A percentile compares a stretch with the other conserved stretches of the same genome.
Conservation (phyloP, 306 rosid genomes). For the Trichosanthes truncata region DNA sequence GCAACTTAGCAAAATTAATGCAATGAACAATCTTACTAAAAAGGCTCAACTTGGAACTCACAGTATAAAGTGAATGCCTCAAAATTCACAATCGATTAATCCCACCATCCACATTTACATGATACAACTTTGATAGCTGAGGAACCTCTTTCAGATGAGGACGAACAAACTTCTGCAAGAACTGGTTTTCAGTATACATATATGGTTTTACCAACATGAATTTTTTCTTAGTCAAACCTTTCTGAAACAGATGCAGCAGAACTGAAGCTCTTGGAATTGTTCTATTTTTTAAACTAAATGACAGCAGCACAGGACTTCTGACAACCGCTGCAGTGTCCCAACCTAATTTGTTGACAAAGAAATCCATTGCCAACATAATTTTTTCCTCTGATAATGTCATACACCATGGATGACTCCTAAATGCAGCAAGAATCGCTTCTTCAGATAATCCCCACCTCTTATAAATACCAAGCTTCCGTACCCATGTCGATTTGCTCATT, state of each 20-base stretch:
- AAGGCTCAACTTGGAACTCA: not conserved
- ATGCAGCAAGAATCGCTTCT: constrained; percentile 9
- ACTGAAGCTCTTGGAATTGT: constrained; percentile 34
- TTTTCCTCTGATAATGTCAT: constrained; percentile 25
- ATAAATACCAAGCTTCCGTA: constrained; percentile 17
- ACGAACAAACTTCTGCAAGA: constrained; percentile 17
- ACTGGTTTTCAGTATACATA: not conserved
- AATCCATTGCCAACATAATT: constrained; percentile 18
- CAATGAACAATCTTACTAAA: not conserved
- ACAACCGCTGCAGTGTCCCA: constrained; percentile 23
- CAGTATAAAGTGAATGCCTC: not conserved
- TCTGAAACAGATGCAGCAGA: constrained; percentile 16
- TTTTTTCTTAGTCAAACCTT: constrained; percentile 18
- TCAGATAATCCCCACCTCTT: constrained; percentile 43
- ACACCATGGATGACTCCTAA: constrained; percentile 25
- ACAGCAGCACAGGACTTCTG: constrained; percentile 1
- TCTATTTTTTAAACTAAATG: constrained; percentile 22
- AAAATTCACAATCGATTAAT: not conserved
- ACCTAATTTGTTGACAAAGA: constrained; percentile 25
- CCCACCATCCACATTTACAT: constrained; percentile 2
- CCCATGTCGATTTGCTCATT: constrained; percentile 18
- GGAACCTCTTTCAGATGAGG: constrained; percentile 18
- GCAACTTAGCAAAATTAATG: not conserved
- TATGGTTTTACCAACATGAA: not conserved
- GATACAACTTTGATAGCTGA: constrained; percentile 18